Conservation (phyloP, 2,329 filamentous ascomycete species). For the Fusarium cicatricum region DNA sequence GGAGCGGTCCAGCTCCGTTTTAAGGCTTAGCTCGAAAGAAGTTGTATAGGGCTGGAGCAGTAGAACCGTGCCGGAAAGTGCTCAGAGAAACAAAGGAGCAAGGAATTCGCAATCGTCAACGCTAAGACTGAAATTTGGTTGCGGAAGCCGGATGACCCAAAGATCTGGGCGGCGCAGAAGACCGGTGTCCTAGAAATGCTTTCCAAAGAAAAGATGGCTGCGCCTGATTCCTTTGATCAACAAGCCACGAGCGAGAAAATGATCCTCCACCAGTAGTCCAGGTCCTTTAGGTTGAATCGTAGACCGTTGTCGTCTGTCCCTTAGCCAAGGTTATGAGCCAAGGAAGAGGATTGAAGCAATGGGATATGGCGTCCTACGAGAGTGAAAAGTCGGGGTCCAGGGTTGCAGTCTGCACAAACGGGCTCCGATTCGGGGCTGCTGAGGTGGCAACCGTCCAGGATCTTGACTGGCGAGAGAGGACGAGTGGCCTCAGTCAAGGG, state of each 20-base stretch:
- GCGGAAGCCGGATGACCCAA: constrained; percentile 5
- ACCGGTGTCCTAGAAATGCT: background rate
- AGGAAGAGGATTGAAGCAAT: constrained; percentile 7
- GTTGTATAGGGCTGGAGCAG: constrained; percentile 6
- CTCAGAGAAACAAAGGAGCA: background rate
- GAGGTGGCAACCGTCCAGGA: constrained; percentile 11
- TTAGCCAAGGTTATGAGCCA: constrained; percentile 1
- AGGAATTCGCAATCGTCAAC: constrained; percentile 5
- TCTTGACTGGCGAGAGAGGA: constrained; percentile 8
- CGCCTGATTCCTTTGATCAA: constrained; percentile 2
- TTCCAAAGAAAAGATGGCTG: background rate
- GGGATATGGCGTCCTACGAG: constrained; percentile 2
- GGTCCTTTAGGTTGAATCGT: constrained; percentile 1
- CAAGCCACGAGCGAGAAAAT: constrained; percentile 1
- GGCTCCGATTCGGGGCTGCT: constrained; percentile 13
- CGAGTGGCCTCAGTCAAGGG: constrained; percentile 5
- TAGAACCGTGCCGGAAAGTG: constrained; percentile 5
- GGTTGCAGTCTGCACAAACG: constrained; percentile 14
- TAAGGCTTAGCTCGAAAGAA: constrained; percentile 17
- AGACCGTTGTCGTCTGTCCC: constrained; percentile 2
- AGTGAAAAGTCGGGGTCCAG: constrained; percentile 10
- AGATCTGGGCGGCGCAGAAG: constrained; percentile 1
- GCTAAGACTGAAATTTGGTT: constrained; percentile 5
- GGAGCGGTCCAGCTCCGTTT: constrained; percentile 14
- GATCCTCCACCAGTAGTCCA: background rate